Evolutionary conservation across 1,139 yeast genomes (phyloP), one percentile per base, ranked within the genome.

Genomic region (Arxiozyma slooffiae): DNA sequence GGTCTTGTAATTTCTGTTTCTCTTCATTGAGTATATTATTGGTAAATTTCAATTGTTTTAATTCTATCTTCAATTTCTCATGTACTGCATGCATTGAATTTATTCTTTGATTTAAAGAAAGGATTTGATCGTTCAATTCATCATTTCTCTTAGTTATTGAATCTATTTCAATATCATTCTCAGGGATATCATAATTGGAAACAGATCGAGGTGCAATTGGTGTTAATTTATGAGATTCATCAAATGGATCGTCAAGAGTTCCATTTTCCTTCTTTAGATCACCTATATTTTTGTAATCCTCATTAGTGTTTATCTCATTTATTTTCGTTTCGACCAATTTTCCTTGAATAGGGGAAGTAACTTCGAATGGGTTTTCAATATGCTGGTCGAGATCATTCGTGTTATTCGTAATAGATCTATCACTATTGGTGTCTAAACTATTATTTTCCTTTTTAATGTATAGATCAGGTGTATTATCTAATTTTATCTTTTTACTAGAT

Each of bases 21-120:
- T 52, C 50, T 3, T 45, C 40, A 16, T 41, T 39, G 4, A 47
- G 20, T 5, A 26, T 8, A n/a, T 42, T 21, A 18, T 39, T 24
- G 9, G 85, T 92, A 42, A 75, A 74, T 62, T 81, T 82, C 48
- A 84, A 66, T 53, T 82, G 85, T 48, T 81, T 84, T 62, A 84
- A 83, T 23, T 53, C 51, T 59, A 77, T 81, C 9, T 66, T 66
- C 8, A 77, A 70, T 44, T 64, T 63, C 7, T 68, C 69, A 48
- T 76, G 66, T 46, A 72, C 47, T 2, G 44, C 18, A 4, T 50
- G 14, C 17, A 50, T 40, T 2, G 44, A 20, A 41, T 59, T 62
- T 9, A 61, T 42, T 41, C 55, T 56, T 38, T 52, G 53, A 50
- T 64, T 62, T 26, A 61, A 24, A 11, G 46, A 52, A 44, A 72